Percentiles rank a stretch among this genome's conserved stretches.
These are phyloP conservation scores for Aspergillus ibericus DNA, from an alignment of 2,329 filamentous ascomycete species.

Conservation along the genomic window DNA sequence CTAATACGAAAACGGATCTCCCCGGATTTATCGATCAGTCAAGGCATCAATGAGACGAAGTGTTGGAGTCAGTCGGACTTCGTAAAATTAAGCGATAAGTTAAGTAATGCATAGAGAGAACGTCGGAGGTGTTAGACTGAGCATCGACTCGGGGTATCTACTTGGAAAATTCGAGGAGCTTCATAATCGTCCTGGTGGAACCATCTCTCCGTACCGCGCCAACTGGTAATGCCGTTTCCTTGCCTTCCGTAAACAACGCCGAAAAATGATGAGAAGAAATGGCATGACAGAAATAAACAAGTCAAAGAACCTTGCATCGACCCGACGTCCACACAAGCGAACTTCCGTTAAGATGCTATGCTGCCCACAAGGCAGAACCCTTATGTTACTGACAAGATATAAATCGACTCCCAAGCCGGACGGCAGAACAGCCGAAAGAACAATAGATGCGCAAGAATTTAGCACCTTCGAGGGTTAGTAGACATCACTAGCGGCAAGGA, in stretches of 20 bases:
- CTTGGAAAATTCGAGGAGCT: constrained; percentile 50
- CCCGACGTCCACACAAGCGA: constrained; percentile 28
- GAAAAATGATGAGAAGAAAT: constrained; percentile 25
- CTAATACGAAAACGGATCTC: neutral
- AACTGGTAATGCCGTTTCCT: constrained; percentile 41
- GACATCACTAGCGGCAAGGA: neutral
- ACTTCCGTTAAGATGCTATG: constrained; percentile 34
- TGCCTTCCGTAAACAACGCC: constrained; percentile 40
- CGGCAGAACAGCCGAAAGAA: constrained; percentile 15
- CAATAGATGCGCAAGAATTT: constrained; percentile 15
- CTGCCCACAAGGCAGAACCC: constrained; percentile 25
- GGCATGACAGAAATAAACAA: constrained; percentile 9
- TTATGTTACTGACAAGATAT: constrained; percentile 22
- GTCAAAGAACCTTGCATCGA: constrained; percentile 20
- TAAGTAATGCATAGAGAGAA: constrained; percentile 27
- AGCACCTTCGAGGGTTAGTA: constrained; percentile 35
- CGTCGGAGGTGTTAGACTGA: constrained; percentile 43
- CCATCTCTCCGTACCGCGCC: constrained; percentile 44
- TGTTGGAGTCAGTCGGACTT: neutral
- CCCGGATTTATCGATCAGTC: constrained; percentile 1
- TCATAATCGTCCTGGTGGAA: constrained; percentile 34
- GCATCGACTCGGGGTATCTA: constrained; percentile 54
- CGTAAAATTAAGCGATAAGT: constrained; percentile 8
- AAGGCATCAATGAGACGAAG: neutral
- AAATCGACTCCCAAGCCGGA: constrained; percentile 18